These are phyloP conservation scores for Phytopythium chamaehyphon DNA, from an alignment of 352 stramenopile genomes.

Conservation along the genomic window DNA sequence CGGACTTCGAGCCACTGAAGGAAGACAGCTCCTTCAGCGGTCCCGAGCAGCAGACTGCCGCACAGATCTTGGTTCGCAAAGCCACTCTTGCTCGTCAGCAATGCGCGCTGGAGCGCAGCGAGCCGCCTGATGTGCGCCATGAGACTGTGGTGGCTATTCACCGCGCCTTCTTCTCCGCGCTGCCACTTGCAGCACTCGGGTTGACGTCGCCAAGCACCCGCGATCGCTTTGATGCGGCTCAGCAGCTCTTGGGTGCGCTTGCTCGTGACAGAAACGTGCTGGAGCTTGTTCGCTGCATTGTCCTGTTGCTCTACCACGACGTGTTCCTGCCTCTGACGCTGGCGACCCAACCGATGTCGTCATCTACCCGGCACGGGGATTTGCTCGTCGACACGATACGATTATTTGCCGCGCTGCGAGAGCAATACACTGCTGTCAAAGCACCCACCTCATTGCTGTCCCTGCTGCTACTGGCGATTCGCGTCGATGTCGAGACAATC, in stretches of 20 bases:
- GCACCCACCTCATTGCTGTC: constrained; percentile 20
- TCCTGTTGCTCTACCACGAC: constrained; percentile 38
- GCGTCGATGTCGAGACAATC: constrained; percentile 55
- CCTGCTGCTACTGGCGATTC: constrained; percentile 51
- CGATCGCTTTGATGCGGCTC: constrained; percentile 18
- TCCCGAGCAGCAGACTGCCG: constrained; percentile 9
- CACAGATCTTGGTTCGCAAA: constrained; percentile 28
- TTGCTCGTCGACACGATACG: constrained; percentile 43
- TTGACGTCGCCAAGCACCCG: constrained; percentile 14
- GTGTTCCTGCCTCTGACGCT: constrained; percentile 18
- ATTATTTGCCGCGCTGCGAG: constrained; percentile 24
- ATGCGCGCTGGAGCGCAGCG: constrained; percentile 37
- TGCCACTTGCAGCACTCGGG: constrained; percentile 44
- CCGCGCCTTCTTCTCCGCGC: constrained; percentile 30
- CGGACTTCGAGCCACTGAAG: constrained; percentile 35
- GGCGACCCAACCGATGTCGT: no score
- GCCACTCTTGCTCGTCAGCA: constrained; percentile 35
- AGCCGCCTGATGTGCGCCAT: constrained; percentile 19
- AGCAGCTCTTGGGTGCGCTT: constrained; percentile 24
- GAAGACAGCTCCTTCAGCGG: neutral
- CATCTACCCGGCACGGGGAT: constrained; percentile 16
- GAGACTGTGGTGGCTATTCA: constrained; percentile 43
- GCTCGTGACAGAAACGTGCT: constrained; percentile 15
- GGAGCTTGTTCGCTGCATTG: constrained; percentile 30
- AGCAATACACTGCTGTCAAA: constrained; percentile 10